Conservation (phyloP, 768 basidiomycete genomes). For the Panaeolus cyanescens region DNA sequence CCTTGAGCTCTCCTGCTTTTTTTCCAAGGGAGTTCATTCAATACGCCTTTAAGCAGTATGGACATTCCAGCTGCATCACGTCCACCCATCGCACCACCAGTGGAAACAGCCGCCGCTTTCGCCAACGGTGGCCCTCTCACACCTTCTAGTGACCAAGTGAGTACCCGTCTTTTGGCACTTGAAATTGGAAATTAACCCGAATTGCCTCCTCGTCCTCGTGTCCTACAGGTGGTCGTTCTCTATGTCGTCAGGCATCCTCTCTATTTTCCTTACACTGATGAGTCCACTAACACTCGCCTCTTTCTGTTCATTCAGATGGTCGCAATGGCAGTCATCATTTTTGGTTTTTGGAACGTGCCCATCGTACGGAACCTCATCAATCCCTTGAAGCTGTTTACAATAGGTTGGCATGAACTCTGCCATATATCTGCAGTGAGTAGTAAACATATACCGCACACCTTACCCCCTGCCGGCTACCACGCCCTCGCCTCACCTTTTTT, state of each 20-base stretch:
- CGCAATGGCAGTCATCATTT: constrained; percentile 84
- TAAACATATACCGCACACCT: constrained; percentile 9
- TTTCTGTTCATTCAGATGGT: constrained; percentile 55
- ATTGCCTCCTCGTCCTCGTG: constrained; percentile 21
- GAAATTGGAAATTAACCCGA: constrained; percentile 14
- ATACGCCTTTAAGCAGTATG: background rate
- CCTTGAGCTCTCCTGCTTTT: too few relatives aligned
- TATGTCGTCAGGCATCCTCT: constrained; percentile 61
- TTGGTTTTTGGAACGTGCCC: constrained; percentile 88
- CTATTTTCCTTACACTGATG: constrained; percentile 3
- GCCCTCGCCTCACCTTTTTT: background rate
- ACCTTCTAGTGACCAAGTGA: constrained; percentile 74
- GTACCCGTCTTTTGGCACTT: constrained; percentile 21
- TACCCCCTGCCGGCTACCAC: constrained; percentile 8
- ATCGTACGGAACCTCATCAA: constrained; percentile 77
- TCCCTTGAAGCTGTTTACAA: constrained; percentile 85
- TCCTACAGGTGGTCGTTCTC: constrained; percentile 64
- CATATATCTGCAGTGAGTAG: constrained; percentile 73
- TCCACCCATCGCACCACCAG: constrained; percentile 47
- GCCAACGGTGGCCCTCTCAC: constrained; percentile 40
- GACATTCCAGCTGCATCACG: constrained; percentile 15
- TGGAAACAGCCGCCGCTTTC: constrained; percentile 34
- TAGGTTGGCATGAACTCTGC: constrained; percentile 88
- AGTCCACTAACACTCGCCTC: constrained; percentile 2
- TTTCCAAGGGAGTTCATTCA: background rate